Conservation (phyloP, 345 rosid species). For the Brassica rapa region DNA sequence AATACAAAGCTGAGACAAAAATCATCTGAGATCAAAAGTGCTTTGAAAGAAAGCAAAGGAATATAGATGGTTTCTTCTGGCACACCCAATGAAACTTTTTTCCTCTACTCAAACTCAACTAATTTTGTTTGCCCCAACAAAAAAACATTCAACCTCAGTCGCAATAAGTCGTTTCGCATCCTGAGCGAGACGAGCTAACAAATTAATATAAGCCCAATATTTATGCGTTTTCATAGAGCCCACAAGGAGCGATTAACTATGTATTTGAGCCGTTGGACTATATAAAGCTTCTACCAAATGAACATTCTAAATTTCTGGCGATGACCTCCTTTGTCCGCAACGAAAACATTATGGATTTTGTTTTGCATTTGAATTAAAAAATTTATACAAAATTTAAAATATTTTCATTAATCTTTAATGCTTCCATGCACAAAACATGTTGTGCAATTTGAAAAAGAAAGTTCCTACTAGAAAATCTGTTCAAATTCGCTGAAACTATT, state of each 20-base stretch:
- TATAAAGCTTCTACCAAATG: neutral
- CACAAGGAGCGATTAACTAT: neutral
- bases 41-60: constrained; percentile 34
- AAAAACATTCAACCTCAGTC: neutral
- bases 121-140: constrained; percentile 25
- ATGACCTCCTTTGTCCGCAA: neutral
- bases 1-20: constrained; percentile 26
- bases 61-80: constrained; percentile 33
- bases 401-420: neutral
- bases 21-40: constrained; percentile 33
- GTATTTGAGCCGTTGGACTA: neutral
- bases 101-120: constrained; percentile 11
- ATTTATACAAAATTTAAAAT: neutral
- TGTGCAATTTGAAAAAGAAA: neutral
- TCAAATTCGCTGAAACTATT: neutral
- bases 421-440: constrained; percentile 8
- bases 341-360: neutral
- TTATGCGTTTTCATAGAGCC: neutral
- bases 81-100: constrained; percentile 26
- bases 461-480: neutral
- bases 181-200: neutral
- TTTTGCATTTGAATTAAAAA: neutral
- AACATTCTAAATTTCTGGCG: neutral
- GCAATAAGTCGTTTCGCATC: no score
- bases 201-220: neutral